Percentiles rank a stretch among this genome's conserved stretches.
These are phyloP conservation scores for Nidularia pulvinata DNA, from an alignment of 768 basidiomycete genomes.

Conservation along the genomic window DNA sequence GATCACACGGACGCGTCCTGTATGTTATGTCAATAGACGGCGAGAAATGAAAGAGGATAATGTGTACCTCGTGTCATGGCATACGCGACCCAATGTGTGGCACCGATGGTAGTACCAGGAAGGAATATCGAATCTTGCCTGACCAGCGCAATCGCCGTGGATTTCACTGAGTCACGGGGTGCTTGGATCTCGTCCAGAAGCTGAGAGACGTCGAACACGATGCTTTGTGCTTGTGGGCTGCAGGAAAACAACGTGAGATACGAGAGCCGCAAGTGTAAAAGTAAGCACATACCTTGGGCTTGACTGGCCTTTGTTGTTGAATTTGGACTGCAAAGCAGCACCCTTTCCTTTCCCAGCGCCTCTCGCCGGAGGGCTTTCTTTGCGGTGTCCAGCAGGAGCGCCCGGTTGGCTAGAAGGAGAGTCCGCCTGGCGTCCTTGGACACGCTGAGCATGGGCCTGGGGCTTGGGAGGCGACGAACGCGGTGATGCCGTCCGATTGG, in stretches of 20 bases:
- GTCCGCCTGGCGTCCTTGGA: constrained; percentile 48
- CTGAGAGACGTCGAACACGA: constrained; percentile 77
- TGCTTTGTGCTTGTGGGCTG: constrained; percentile 65
- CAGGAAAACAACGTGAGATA: not conserved
- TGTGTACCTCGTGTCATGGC: constrained; percentile 80
- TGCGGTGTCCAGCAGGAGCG: constrained; percentile 38
- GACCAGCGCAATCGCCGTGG: constrained; percentile 89
- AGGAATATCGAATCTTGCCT: constrained; percentile 84
- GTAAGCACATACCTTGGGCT: constrained; percentile 53
- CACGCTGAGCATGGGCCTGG: constrained; percentile 38
- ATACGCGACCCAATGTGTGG: constrained; percentile 92
- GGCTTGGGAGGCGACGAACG: constrained; percentile 67
- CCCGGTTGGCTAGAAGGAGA: constrained; percentile 46
- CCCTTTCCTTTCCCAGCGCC: constrained; percentile 35
- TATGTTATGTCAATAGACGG: not conserved
- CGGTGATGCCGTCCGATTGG: constrained; percentile 51
- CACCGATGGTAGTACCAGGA: constrained; percentile 86
- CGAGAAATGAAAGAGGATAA: not conserved
- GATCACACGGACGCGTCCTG: constrained; percentile 85
- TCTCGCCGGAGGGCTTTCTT: constrained; percentile 71
- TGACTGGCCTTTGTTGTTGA: constrained; percentile 41
- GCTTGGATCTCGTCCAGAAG: constrained; percentile 76
- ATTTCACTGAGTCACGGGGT: constrained; percentile 74
- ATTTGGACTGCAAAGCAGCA: constrained; percentile 35
- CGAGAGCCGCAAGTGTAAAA: not conserved